Evolutionary conservation across 495 filamentous ascomycete species (phyloP).

Genomic region (Lasiosphaeria hispida): DNA sequence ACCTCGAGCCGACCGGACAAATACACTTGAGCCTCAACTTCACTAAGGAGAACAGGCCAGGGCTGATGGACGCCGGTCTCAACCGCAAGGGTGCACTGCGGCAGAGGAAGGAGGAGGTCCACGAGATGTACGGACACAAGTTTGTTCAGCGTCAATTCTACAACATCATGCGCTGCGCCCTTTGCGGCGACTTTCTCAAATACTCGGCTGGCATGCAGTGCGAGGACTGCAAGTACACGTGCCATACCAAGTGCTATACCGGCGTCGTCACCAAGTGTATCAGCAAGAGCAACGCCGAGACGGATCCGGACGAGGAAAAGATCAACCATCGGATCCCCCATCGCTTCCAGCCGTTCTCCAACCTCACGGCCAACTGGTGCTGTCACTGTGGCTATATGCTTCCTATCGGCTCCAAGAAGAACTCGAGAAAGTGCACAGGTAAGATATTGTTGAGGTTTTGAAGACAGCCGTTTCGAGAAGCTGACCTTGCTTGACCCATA

Average conservation of each 20-base stretch:
- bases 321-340: slow-evolving; percentile 99
- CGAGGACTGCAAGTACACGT: slow-evolving; percentile 98
- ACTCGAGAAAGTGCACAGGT: slow-evolving; percentile 81
- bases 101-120: slow-evolving; percentile 93
- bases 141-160: slow-evolving; percentile 98
- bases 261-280: slow-evolving; percentile 99
- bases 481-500: slow-evolving; percentile 41
- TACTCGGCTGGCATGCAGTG: slow-evolving; percentile 99
- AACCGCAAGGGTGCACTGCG: slow-evolving; percentile 94
- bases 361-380: slow-evolving; percentile 98
- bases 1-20: slow-evolving; percentile 87
- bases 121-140: slow-evolving; percentile 98
- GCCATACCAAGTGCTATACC: slow-evolving; percentile 92
- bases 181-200: slow-evolving; percentile 97
- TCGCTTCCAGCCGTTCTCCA: slow-evolving; percentile 90
- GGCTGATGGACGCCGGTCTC: slow-evolving; percentile 81
- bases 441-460: not conserved
- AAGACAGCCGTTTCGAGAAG: not conserved
- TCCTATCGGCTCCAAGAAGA: slow-evolving; percentile 86
- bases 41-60: slow-evolving; percentile 57
- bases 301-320: slow-evolving; percentile 97
- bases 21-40: slow-evolving; percentile 84
- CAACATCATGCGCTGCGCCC: slow-evolving; percentile 99
- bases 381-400: slow-evolving; percentile 98
- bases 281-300: slow-evolving; percentile 97